Evolutionary conservation across 2,329 filamentous ascomycete genomes (phyloP), one percentile per base, ranked within the genome.

Genomic region (Colletotrichum coccodes): DNA sequence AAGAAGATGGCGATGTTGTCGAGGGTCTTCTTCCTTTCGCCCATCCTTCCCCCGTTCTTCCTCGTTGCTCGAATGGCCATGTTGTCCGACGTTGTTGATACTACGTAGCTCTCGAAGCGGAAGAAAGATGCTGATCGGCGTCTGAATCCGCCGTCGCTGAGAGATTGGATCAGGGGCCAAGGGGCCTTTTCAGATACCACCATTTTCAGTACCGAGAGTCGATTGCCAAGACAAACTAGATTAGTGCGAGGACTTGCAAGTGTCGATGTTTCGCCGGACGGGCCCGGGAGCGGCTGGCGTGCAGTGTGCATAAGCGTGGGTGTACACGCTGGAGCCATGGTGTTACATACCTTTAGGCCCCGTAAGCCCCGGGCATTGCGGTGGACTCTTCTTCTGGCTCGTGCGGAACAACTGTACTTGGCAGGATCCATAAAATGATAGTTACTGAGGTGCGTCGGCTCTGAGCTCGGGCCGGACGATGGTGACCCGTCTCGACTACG

Each of bases 171-270:
- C 54, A 58, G 26, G 54, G 26, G 38, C 18, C 26, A 9, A 44
- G 54, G n/a, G 18, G 36, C 11, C n/a, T 32, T 30, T 53, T 26
- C 34, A n/a, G 8, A 44, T 23, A n/a, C 47, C 12, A 30, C n/a
- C 34, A 6, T 28, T 40, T 12, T n/a, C 32, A 9, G 23, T 14
- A 4, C 8, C 23, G n/a, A 50, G 23, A 32, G n/a, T 14, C 30
- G 34, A 34, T 52, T 61, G 44, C 47, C 59, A 53, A 38, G 59
- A 30, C 32, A 26, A 42, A 42, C 7, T 36, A 46, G 47, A 53
- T 42, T 46, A 52, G 34, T 61, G 59, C 59, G 59, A 61, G 34
- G 23, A 6, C 23, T 60, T 50, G 34, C 9, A 47, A 36, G 28
- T 47, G 30, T 32, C 16, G 32, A 40, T 40, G 44, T 60, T 36